Conservation (phyloP, 805 yeast species). For the Peterozyma xylosa region DNA sequence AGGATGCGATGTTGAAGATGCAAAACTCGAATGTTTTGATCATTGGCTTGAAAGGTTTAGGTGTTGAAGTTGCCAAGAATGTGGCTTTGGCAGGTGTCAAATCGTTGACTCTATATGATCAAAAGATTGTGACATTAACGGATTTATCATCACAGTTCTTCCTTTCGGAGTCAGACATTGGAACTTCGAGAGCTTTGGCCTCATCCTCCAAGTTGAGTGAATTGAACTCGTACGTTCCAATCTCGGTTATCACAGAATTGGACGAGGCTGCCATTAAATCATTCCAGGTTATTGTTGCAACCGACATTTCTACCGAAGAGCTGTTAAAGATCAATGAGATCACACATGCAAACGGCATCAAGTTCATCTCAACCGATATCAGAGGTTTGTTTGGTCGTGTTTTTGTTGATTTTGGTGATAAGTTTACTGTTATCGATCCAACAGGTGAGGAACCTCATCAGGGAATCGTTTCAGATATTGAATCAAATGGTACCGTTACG, state of each 20-base stretch:
- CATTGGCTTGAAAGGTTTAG: constrained; percentile 87
- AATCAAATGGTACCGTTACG: constrained; percentile 83
- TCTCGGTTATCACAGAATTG: constrained; percentile 54
- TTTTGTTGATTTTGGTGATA: constrained; percentile 85
- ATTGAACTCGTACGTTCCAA: constrained; percentile 86
- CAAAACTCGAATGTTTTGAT: constrained; percentile 87
- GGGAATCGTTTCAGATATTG: constrained; percentile 88
- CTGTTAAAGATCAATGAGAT: constrained; percentile 69
- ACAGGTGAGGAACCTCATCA: constrained; percentile 89
- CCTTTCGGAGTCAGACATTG: constrained; percentile 63
- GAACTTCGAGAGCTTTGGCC: constrained; percentile 67
- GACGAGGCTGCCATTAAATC: constrained; percentile 43
- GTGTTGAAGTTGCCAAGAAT: constrained; percentile 94
- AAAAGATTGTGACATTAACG: constrained; percentile 50
- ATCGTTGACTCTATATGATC: constrained; percentile 80
- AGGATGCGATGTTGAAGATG: constrained; percentile 97
- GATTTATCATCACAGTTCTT: constrained; percentile 92
- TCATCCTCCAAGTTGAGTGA: constrained; percentile 68
- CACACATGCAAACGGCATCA: constrained; percentile 67
- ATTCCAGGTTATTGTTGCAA: constrained; percentile 81
- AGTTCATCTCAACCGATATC: constrained; percentile 74
- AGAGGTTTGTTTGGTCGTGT: constrained; percentile 84
- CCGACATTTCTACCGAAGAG: constrained; percentile 63
- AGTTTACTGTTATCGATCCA: constrained; percentile 72
- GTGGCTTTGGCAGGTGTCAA: constrained; percentile 97